These are phyloP conservation scores for Lepidium africanum DNA, from an alignment of 345 rosid species.

Conservation along the genomic window DNA sequence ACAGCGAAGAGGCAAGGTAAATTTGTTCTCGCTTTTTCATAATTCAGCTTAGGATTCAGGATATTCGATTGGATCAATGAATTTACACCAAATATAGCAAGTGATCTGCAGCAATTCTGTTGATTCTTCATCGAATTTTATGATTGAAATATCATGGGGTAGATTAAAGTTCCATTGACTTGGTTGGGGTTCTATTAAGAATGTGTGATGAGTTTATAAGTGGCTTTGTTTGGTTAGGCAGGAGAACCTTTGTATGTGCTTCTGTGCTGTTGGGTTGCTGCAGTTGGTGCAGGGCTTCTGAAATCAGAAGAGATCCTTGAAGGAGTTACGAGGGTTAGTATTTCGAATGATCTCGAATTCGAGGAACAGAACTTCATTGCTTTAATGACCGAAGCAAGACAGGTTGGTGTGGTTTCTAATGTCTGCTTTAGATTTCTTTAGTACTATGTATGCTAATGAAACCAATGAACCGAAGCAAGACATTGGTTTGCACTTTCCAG, in stretches of 20 bases:
- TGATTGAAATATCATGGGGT: not conserved
- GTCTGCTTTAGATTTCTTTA: not conserved
- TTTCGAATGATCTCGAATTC: slow-evolving; percentile 80
- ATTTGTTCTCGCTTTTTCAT: not conserved
- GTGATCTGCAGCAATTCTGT: not conserved
- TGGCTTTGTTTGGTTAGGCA: slow-evolving; percentile 41
- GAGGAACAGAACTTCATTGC: slow-evolving; percentile 88
- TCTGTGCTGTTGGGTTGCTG: slow-evolving; percentile 90
- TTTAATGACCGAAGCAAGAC: slow-evolving; percentile 73
- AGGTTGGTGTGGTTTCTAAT: slow-evolving; percentile 35
- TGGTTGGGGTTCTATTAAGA: not conserved
- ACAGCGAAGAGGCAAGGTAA: slow-evolving; percentile 71
- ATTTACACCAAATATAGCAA: not conserved
- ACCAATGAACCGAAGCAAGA: not conserved
- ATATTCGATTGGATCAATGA: not conserved
- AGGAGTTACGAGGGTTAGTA: slow-evolving; percentile 68
- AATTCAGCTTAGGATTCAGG: not conserved
- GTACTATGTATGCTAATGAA: not conserved
- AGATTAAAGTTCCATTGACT: not conserved
- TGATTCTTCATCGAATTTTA: not conserved
- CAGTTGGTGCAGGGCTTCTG: slow-evolving; percentile 91
- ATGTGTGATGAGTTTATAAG: not conserved
- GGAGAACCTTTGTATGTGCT: slow-evolving; percentile 94
- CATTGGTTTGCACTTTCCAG: not conserved
- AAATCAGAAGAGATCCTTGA: slow-evolving; percentile 91